Evolutionary conservation across 495 filamentous ascomycete genomes (phyloP), one percentile per base, ranked within the genome.

Genomic region (Penicillium verhagenii): DNA sequence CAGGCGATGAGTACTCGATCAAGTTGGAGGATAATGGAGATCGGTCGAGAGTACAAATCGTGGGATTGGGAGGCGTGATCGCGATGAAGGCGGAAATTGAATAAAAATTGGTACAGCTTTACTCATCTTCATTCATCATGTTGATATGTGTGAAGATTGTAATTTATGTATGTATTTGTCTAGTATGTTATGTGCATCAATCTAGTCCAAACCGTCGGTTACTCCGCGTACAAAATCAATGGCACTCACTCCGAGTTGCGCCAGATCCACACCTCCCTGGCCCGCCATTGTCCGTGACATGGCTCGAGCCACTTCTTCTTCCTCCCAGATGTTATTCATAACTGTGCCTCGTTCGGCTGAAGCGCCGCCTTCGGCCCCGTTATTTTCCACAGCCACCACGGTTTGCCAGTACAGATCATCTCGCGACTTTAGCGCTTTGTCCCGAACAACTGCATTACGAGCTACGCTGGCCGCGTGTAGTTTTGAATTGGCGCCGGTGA

Each of bases 341-440:
- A 63, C 60, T 13, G 21, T 47, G 55, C 60, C 58, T 42, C 24
- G 38, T 21, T 35, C 47, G 25, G 24, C 29, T 21, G 46, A 40
- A 28, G 54, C 31, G 60, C 71, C 53, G 54, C 61, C 67, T 60
- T 71, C 50, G 66, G 56, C 38, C 47, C 53, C 46, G 43, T 59
- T 59, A 39, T 58, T 67, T 54, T 72, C 70, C 65, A 71, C 65
- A 25, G 64, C 70, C 49, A 67, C 72, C 39, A 76, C 81, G 21
- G 74, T 74, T 42, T 69, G 70, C 84, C 84, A 87, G 63, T 87
- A 87, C 39, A 58, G 65, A 65, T 85, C 82, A 50, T 77, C 72
- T 46, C 73, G 73, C 47, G 68, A 69, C 65, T 83, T 78, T 57
- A 87, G 68, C 52, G 65, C 68, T 56, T 68, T 70, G 60, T 88